phyloP scores from a whole-genome alignment of 176 grass and related monocot species.

The Themeda triandra region DNA sequence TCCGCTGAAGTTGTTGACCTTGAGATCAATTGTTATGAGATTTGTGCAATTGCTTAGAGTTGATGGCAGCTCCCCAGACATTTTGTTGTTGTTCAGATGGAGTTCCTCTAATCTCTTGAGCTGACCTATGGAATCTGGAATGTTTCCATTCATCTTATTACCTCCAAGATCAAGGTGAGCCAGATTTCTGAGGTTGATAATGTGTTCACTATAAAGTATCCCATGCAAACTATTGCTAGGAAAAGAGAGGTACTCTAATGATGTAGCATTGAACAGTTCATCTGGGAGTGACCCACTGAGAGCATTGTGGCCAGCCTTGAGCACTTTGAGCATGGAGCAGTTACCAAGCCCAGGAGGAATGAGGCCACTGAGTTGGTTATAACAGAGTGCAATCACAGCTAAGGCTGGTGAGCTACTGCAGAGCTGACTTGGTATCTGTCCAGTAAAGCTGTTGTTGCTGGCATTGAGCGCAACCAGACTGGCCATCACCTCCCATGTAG shows the following conservation, averaged over 20 bases:
- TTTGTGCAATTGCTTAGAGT: slow-evolving; percentile 29
- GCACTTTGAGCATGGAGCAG: slow-evolving; percentile 28
- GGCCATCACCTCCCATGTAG: too few species aligned
- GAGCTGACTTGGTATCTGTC: too few species aligned
- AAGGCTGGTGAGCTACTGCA: too few species aligned
- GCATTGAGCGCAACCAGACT: too few species aligned
- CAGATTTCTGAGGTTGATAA: slow-evolving; percentile 33
- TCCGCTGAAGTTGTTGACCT: slow-evolving; percentile 18
- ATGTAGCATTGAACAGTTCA: slow-evolving; percentile 38
- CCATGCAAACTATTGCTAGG: slow-evolving; percentile 17
- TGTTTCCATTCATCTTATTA: background rate
- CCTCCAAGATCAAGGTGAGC: slow-evolving; percentile 23
- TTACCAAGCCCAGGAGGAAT: slow-evolving; percentile 28
- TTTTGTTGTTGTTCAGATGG: slow-evolving; percentile 12
- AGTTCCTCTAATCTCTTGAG: slow-evolving; percentile 31
- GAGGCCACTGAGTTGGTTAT: slow-evolving; percentile 22
- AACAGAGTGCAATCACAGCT: too few species aligned
- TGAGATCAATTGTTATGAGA: slow-evolving; percentile 17
- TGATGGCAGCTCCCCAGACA: slow-evolving; percentile 38
- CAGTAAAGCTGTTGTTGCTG: too few species aligned
- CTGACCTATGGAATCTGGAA: slow-evolving; percentile 37
- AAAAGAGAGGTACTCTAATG: slow-evolving; percentile 29
- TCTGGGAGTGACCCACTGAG: slow-evolving; percentile 20
- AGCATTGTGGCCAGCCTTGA: slow-evolving; percentile 29
- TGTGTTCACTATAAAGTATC: background rate